Conservation (phyloP, 2,329 filamentous ascomycete genomes). For the Arthrobotrys sinensis region DNA sequence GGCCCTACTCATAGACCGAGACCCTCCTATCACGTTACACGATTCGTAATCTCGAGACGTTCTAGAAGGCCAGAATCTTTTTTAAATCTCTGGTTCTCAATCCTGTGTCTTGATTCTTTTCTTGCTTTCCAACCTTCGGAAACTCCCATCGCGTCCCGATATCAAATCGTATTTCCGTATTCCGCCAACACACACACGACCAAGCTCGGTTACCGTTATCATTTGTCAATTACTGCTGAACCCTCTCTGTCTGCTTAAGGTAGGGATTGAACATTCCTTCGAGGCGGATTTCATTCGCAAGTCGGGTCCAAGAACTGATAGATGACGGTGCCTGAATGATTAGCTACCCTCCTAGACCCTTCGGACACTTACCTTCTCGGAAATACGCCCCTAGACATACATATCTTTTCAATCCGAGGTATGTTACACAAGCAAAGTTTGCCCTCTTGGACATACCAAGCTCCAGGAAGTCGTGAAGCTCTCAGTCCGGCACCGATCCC, state of each 20-base stretch:
- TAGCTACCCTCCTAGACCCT: slow-evolving; percentile 9
- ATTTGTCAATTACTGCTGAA: slow-evolving; percentile 30
- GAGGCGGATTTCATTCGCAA: slow-evolving; percentile 9
- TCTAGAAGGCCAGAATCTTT: slow-evolving; percentile 43
- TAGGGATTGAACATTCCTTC: slow-evolving; percentile 23
- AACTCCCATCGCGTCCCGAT: slow-evolving; percentile 17
- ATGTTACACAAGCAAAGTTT: slow-evolving; percentile 61
- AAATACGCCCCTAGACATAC: slow-evolving; percentile 35
- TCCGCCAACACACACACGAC: slow-evolving; percentile 31
- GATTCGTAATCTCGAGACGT: slow-evolving; percentile 43
- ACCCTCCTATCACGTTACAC: slow-evolving; percentile 43
- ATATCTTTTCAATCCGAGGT: slow-evolving; percentile 47
- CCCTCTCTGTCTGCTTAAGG: slow-evolving; percentile 24
- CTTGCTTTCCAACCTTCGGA: neutral
- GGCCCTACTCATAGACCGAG: slow-evolving; percentile 15
- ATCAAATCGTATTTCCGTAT: slow-evolving; percentile 4
- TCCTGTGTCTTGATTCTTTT: slow-evolving; percentile 8
- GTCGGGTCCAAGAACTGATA: slow-evolving; percentile 10
- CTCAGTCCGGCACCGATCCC: slow-evolving; percentile 14
- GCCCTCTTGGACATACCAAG: slow-evolving; percentile 40
- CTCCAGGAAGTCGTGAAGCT: slow-evolving; percentile 17
- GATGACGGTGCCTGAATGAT: slow-evolving; percentile 3
- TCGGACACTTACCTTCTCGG: slow-evolving; percentile 46
- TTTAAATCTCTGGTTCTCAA: slow-evolving; percentile 8
- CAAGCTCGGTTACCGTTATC: slow-evolving; percentile 19